These are phyloP conservation scores for Blumeriella jaapii DNA, from an alignment of 2,329 filamentous ascomycete genomes.

Conservation along the genomic window DNA sequence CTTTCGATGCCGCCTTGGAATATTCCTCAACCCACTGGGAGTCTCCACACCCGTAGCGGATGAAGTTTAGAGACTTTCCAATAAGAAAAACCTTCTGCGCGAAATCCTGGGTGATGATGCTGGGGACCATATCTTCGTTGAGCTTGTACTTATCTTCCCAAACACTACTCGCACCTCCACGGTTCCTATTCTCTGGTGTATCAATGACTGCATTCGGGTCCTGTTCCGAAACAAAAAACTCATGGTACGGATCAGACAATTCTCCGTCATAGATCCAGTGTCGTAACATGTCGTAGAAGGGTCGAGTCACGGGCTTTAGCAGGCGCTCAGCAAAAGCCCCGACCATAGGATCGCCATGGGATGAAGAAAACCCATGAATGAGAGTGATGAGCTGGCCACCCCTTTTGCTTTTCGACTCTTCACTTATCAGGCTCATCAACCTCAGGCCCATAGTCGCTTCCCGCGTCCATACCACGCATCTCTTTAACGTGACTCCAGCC, in stretches of 20 bases:
- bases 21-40: slow-evolving; percentile 93
- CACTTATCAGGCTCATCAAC: slow-evolving; percentile 86
- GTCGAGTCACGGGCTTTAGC: slow-evolving; percentile 74
- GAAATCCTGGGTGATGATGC: slow-evolving; percentile 86
- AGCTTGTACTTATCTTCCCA: slow-evolving; percentile 98
- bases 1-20: slow-evolving; percentile 84
- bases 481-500: slow-evolving; percentile 83
- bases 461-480: slow-evolving; percentile 93
- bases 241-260: slow-evolving; percentile 85
- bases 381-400: slow-evolving; percentile 88
- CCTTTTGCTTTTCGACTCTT: slow-evolving; percentile 73
- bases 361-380: slow-evolving; percentile 86
- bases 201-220: slow-evolving; percentile 37
- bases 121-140: slow-evolving; percentile 75
- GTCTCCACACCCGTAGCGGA: slow-evolving; percentile 88
- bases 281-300: slow-evolving; percentile 92
- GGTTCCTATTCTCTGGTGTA: slow-evolving; percentile 37
- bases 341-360: slow-evolving; percentile 91
- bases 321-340: slow-evolving; percentile 85
- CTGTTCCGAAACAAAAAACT: slow-evolving; percentile 91
- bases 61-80: slow-evolving; percentile 96
- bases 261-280: slow-evolving; percentile 99
- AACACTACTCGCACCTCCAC: slow-evolving; percentile 67
- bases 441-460: slow-evolving; percentile 93
- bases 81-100: slow-evolving; percentile 95